These are phyloP conservation scores for Penicillium salamii DNA, from an alignment of 495 filamentous ascomycete species.

Conservation along the genomic window DNA sequence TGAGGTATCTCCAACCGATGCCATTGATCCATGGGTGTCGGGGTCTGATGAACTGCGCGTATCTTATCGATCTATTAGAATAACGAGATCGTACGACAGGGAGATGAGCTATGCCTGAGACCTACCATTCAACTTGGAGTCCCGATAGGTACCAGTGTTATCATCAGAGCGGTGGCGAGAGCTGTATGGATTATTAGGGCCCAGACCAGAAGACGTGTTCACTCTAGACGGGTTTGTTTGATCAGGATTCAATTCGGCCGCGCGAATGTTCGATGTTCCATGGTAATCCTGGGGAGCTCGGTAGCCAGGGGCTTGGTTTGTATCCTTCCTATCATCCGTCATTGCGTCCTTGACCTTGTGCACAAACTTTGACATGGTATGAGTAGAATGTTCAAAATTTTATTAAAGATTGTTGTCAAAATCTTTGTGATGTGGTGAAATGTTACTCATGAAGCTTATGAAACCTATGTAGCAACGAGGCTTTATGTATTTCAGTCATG, in stretches of 20 bases:
- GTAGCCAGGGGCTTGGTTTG: neutral
- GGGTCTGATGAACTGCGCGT: neutral
- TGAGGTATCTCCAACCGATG: neutral
- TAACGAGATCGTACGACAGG: neutral
- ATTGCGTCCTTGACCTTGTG: slow-evolving; percentile 66
- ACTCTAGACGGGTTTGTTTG: slow-evolving; percentile 3
- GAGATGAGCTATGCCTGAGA: neutral
- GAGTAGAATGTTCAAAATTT: too few species aligned
- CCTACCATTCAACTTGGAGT: neutral
- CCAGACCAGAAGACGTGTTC: neutral
- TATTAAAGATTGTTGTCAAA: too few species aligned
- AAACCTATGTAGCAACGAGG: too few species aligned
- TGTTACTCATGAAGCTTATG: too few species aligned
- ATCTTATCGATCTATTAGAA: neutral
- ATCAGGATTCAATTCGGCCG: neutral
- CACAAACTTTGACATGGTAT: slow-evolving; percentile 59
- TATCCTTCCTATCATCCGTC: slow-evolving; percentile 15
- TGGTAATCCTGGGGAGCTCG: slow-evolving; percentile 20
- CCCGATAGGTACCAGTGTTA: neutral
- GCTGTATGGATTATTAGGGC: slow-evolving; percentile 4
- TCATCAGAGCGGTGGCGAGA: neutral
- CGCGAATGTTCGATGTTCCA: neutral
- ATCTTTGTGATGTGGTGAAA: too few species aligned
- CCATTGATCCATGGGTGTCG: neutral
- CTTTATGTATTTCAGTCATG: too few species aligned